Evolutionary conservation across 1,284 basidiomycete genomes (phyloP), one percentile per base, ranked within the genome.

Genomic region (Leccinum pallidistipes): DNA sequence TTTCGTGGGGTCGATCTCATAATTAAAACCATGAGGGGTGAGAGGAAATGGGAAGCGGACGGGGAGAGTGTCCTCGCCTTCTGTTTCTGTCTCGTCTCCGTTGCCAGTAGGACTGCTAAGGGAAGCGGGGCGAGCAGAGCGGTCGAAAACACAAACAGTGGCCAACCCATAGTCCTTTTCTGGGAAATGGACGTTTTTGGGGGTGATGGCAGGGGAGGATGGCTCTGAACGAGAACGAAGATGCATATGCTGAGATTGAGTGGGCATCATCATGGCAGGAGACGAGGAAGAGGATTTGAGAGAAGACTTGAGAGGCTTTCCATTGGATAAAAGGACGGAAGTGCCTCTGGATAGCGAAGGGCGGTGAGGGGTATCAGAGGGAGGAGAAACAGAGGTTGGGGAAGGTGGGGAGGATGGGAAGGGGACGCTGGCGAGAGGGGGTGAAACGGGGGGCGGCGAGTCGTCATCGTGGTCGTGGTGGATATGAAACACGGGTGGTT

Each of bases 161-260:
- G 93, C 92, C 52, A 98, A 83, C 43, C 87, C 84, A 5, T 81
- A 76, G 54, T 83, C 82, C 64, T 81, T 77, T 21, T 83, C 83
- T 0, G 88, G 85, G 69, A 98, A 98, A 75, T 97, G 96, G 1
- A 98, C 95, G 60, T 87, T 90, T 79, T 98, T 98, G 6, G 84
- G 84, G 1, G 21, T 82, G 76, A 1, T 86, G 2, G n/a, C 58
- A 0, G 93, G 92, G 0, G 92, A 91, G 3, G 85, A 78, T 0
- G 93, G 92, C 43, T 85, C 88, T 29, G 85, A 88, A 67, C 82
- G 79, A 34, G 81, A 80, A 65, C 82, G 83, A 16, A 76, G 64
- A 71, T 83, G 83, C 59, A 70, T 63, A 60, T 63, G 64, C 40
- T 67, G 61, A 21, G 43, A 31, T 5, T 47, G 55, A 24, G 63